phyloP scores from a whole-genome alignment of 2,329 filamentous ascomycete genomes.

The Aspergillus sp. region DNA sequence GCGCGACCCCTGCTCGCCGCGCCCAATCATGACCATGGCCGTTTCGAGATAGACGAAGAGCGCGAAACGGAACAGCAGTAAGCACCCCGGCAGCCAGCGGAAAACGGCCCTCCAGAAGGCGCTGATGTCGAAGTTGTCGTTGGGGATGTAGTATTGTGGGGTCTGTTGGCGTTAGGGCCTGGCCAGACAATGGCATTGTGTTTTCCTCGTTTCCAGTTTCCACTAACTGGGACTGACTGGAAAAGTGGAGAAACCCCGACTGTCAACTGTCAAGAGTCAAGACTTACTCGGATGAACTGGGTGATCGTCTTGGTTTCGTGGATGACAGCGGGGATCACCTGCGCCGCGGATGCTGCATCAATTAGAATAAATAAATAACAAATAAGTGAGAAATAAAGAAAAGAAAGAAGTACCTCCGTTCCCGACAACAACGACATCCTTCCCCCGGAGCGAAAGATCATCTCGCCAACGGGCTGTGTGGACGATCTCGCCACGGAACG shows the following conservation, averaged over 20 bases:
- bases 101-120: constrained; percentile 8
- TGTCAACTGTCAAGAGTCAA: background rate
- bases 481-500: constrained; percentile 11
- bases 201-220: no score
- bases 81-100: constrained; percentile 4
- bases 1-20: background rate
- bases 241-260: background rate
- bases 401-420: constrained; percentile 6
- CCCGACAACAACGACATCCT: constrained; percentile 13
- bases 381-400: background rate
- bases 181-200: no score
- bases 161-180: constrained; percentile 7
- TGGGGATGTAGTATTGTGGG: constrained; percentile 10
- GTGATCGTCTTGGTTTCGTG: constrained; percentile 9
- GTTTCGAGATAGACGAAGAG: constrained; percentile 10
- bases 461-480: constrained; percentile 13
- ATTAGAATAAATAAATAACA: background rate
- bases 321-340: constrained; percentile 8
- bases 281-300: constrained; percentile 11
- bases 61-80: constrained; percentile 6
- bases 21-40: constrained; percentile 1
- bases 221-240: no score
- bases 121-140: constrained; percentile 8
- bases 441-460: constrained; percentile 6
- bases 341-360: constrained; percentile 6